Base-by-base conservation (phyloP, 2,329 filamentous ascomycete genomes). In the Microcyclosporella mali region DNA sequence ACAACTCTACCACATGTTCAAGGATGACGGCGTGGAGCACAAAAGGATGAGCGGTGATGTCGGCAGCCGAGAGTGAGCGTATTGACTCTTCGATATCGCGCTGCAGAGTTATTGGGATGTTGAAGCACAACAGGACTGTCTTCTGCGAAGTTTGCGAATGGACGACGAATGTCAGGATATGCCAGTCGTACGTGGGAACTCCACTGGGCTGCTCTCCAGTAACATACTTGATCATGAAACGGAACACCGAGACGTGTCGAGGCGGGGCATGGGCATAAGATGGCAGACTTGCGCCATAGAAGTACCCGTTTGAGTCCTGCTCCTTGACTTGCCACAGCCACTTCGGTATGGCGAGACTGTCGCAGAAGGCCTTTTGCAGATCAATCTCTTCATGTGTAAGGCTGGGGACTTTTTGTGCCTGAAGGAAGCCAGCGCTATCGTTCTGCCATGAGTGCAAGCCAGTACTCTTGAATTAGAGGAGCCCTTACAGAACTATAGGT, bases 201-300 rank as follows among this genome's bases (percentile, higher is more conserved):
- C 33, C 19, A 1, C 27, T 12, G 16, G n/a, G 28, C 14, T 11
- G 18, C 2, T 11, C n/a, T n/a, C 32, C 17, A 14, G 33, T 41
- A 10, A 33, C 32, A 31, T 48, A 44, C 15, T 51, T 51, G 36
- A 51, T 41, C 28, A 49, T 33, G 31, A 51, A 49, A 21, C 40
- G 49, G 21, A 37, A 46, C 27, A 48, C 34, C 10, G 48, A 40
- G 19, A 40, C 28, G 19, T 43, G 35, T 11, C 19, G 29, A 11
- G 6, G 12, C 8, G 19, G 19, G 17, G 14, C 27, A 16, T 28
- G 11, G 7, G 27, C 18, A 11, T 28, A 11, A 4, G 14, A 16
- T 32, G 11, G 10, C 14, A 19, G 25, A 27, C n/a, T 21, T 3
- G 18, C 18, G 19, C 19, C 43, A 19, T 37, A 44, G 19, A 43